These are phyloP conservation scores for Pseudodiploospora longispora DNA, from an alignment of 2,329 filamentous ascomycete species.

Conservation along the genomic window DNA sequence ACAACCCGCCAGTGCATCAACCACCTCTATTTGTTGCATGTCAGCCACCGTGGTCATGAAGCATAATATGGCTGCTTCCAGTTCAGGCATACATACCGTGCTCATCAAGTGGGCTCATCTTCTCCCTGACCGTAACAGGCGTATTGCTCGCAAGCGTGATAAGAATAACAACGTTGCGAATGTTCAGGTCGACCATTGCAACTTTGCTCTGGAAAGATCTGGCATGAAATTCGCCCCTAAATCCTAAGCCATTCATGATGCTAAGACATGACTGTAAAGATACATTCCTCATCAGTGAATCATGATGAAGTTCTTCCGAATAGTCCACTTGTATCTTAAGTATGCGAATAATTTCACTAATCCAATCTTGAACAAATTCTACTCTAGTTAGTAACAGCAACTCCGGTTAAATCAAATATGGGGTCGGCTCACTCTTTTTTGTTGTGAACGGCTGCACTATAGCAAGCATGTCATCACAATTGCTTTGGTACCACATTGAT, in stretches of 20 bases:
- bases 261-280: constrained; percentile 69
- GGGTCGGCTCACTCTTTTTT: constrained; percentile 22
- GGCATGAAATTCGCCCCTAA: constrained; percentile 52
- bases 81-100: constrained; percentile 24
- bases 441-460: constrained; percentile 45
- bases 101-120: constrained; percentile 54
- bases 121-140: constrained; percentile 45
- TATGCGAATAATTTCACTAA: constrained; percentile 59
- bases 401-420: background rate
- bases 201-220: constrained; percentile 65
- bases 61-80: background rate
- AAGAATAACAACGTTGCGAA: constrained; percentile 63
- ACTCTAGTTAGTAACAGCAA: constrained; percentile 11
- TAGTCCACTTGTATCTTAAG: constrained; percentile 74
- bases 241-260: constrained; percentile 71
- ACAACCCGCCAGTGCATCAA: constrained; percentile 64
- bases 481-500: constrained; percentile 35
- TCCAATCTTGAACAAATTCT: constrained; percentile 56
- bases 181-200: constrained; percentile 64
- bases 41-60: constrained; percentile 7
- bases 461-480: constrained; percentile 65
- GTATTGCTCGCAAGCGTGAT: constrained; percentile 55
- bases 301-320: constrained; percentile 63
- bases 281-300: constrained; percentile 64
- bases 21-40: constrained; percentile 47